Evolutionary conservation across 331 rosid species (phyloP).

Genomic region (Cucumis variabilis): DNA sequence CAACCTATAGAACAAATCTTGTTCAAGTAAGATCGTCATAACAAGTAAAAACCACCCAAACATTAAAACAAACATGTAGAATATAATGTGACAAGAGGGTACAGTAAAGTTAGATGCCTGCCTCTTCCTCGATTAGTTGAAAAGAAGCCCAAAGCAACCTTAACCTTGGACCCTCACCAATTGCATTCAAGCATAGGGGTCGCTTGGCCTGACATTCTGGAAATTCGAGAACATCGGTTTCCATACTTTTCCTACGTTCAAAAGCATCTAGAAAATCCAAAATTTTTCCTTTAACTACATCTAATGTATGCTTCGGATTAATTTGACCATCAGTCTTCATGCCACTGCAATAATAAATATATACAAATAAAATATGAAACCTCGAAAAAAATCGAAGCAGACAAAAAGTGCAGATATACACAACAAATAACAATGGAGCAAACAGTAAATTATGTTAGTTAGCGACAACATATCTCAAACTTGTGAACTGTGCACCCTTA

Average conservation of each 20-base stretch:
- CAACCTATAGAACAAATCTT: too few relatives aligned
- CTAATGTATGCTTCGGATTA: conserved; percentile 51
- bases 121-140: conserved; percentile 86
- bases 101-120: conserved; percentile 48
- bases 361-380: neutral
- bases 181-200: conserved; percentile 84
- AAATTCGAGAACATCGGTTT: conserved; percentile 53
- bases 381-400: neutral
- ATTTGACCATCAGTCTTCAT: conserved; percentile 44
- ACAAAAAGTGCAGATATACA: conserved; percentile 33
- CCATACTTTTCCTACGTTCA: conserved; percentile 58
- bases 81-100: conserved; percentile 29
- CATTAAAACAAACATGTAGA: neutral
- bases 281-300: conserved; percentile 60
- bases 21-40: neutral
- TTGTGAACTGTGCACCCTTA: conserved; percentile 69
- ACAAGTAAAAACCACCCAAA: neutral
- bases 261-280: conserved; percentile 69
- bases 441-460: conserved; percentile 27
- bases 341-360: conserved; percentile 53
- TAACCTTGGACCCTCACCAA: conserved; percentile 86
- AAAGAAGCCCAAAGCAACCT: conserved; percentile 86
- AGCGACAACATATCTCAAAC: conserved; percentile 39
- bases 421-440: conserved; percentile 37
- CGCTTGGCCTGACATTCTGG: conserved; percentile 44